Conservation (phyloP, 306 rosid species). For the Quercus variabilis region DNA sequence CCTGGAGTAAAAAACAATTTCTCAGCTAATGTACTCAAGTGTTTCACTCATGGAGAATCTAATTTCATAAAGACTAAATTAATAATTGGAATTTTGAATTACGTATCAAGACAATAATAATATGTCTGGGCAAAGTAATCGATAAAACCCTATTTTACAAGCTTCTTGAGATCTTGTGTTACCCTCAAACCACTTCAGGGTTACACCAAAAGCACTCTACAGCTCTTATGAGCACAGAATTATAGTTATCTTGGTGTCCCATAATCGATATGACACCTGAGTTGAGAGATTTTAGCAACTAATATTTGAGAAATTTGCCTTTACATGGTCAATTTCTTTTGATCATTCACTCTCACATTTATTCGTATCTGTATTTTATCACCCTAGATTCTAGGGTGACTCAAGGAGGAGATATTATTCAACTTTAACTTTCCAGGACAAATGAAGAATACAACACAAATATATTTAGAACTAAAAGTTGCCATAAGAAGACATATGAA, state of each 20-base stretch:
- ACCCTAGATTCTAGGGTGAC: neutral
- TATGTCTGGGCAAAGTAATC: neutral
- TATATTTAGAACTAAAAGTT: neutral
- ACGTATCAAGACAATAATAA: constrained; percentile 10
- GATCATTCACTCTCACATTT: neutral
- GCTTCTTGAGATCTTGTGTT: neutral
- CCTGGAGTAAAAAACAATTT: constrained; percentile 41
- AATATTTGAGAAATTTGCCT: neutral
- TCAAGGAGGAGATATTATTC: neutral
- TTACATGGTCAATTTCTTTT: neutral
- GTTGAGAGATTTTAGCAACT: neutral
- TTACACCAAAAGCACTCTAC: neutral
- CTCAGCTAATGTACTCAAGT: constrained; percentile 19
- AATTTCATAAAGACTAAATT: neutral
- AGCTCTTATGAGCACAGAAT: neutral
- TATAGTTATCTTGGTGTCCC: neutral
- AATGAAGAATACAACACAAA: neutral
- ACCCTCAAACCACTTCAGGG: neutral
- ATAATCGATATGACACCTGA: neutral
- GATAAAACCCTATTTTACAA: neutral
- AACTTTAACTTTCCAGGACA: neutral
- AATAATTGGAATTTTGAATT: neutral
- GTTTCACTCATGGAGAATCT: constrained; percentile 10
- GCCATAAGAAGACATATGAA: neutral
- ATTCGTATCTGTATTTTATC: neutral